A percentile compares a stretch with the other conserved stretches of the same genome.
These are phyloP conservation scores for Lepidopterella palustris DNA, from an alignment of 495 filamentous ascomycete species.

Conservation along the genomic window DNA sequence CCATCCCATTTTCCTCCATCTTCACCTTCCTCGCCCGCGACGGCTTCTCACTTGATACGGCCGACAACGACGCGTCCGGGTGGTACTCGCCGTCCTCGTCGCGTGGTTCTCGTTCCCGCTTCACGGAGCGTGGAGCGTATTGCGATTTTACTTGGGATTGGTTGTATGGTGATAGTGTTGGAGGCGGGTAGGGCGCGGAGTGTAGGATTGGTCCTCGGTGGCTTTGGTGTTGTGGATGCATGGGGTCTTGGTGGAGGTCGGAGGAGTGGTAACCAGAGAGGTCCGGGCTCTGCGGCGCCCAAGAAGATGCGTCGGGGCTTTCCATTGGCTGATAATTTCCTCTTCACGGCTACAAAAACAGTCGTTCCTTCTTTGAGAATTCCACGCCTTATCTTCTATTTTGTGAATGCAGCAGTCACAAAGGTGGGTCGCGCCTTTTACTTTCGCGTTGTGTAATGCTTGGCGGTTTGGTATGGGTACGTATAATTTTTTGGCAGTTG, in stretches of 20 bases:
- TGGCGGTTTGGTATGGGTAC: too few species aligned
- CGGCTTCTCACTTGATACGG: slow-evolving; percentile 7
- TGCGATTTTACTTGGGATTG: slow-evolving; percentile 3
- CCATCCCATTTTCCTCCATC: slow-evolving; percentile 17
- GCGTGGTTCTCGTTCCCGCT: slow-evolving; percentile 15
- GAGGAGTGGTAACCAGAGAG: slow-evolving; percentile 29
- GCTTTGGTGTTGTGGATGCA: slow-evolving; percentile 31
- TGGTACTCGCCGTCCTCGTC: slow-evolving; percentile 18
- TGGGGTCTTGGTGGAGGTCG: slow-evolving; percentile 16
- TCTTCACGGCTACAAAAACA: too few species aligned
- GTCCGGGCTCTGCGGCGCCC: slow-evolving; percentile 35
- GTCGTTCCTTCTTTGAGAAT: too few species aligned
- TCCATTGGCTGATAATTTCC: slow-evolving; percentile 30
- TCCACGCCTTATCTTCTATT: too few species aligned
- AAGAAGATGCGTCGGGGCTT: slow-evolving; percentile 23
- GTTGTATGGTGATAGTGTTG: slow-evolving; percentile 11
- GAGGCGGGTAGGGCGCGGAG: slow-evolving; percentile 20
- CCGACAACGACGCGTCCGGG: slow-evolving; percentile 17
- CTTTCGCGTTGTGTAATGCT: too few species aligned
- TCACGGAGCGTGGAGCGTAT: slow-evolving; percentile 19
- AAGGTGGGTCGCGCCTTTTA: too few species aligned
- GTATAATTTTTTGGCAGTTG: too few species aligned
- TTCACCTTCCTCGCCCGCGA: slow-evolving; percentile 7
- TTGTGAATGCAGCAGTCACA: too few species aligned
- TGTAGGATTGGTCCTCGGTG: slow-evolving; percentile 33